phyloP scores from a whole-genome alignment of 139 green algal genomes.

The Chlamydomonas schloesseri region DNA sequence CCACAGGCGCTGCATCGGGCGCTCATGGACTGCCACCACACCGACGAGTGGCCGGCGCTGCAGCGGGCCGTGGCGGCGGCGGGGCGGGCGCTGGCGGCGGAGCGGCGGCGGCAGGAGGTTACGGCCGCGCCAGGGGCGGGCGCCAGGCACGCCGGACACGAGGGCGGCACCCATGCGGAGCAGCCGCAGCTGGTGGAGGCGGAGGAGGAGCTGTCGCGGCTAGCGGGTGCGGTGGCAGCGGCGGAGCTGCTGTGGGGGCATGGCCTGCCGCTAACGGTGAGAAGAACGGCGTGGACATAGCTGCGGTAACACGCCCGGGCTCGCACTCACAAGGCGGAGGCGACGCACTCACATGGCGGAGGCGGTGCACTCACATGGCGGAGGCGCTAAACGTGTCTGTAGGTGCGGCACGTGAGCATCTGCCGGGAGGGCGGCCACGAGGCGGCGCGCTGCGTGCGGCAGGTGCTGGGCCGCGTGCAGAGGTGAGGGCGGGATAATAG shows the following conservation, averaged over 20 bases:
- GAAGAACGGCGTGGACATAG: too few relatives aligned
- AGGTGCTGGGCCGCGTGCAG: slow-evolving; percentile 30
- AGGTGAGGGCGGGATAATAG: background rate
- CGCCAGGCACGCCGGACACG: too few relatives aligned
- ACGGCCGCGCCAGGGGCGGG: too few relatives aligned
- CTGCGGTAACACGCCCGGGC: too few relatives aligned
- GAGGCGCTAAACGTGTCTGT: too few relatives aligned
- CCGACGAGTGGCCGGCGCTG: slow-evolving; percentile 31
- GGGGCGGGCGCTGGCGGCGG: background rate
- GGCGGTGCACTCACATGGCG: too few relatives aligned
- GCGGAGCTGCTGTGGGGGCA: slow-evolving; percentile 15
- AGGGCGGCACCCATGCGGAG: too few relatives aligned
- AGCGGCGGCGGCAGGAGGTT: background rate
- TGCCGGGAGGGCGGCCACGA: background rate
- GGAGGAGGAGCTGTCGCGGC: background rate
- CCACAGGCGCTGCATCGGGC: background rate
- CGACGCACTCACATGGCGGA: too few relatives aligned
- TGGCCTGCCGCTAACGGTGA: slow-evolving; percentile 6
- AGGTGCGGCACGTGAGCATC: slow-evolving; percentile 9
- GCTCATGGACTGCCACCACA: background rate
- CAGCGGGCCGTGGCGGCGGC: background rate
- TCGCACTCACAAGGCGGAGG: too few relatives aligned
- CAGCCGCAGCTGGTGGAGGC: background rate
- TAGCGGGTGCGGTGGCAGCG: background rate
- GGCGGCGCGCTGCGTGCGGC: slow-evolving; percentile 23